phyloP scores from a whole-genome alignment of 2,329 filamentous ascomycete species.

The Oidium heveae region DNA sequence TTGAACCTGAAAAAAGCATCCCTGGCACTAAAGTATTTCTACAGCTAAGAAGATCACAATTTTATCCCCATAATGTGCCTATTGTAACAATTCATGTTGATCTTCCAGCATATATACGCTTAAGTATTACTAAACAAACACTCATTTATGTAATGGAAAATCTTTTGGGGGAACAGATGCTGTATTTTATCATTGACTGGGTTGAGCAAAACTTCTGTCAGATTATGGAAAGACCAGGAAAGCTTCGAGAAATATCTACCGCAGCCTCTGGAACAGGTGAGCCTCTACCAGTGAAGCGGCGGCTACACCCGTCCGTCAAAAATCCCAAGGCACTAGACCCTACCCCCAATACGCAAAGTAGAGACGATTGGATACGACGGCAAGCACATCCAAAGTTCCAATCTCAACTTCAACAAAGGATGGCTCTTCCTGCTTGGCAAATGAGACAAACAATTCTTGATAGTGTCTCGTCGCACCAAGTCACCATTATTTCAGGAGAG shows the following conservation, averaged over 20 bases:
- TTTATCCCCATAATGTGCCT: constrained; percentile 45
- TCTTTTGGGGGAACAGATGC: constrained; percentile 64
- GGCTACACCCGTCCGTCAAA: constrained; percentile 15
- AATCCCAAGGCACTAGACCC: constrained; percentile 36
- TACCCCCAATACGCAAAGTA: constrained; percentile 31
- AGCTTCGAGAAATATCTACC: constrained; percentile 58
- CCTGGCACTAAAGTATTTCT: constrained; percentile 26
- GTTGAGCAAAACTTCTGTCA: constrained; percentile 57
- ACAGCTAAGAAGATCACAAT: constrained; percentile 45
- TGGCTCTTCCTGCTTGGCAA: constrained; percentile 66
- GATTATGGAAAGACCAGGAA: constrained; percentile 70
- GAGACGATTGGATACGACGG: constrained; percentile 42
- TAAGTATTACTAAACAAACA: constrained; percentile 62
- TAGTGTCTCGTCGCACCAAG: constrained; percentile 52
- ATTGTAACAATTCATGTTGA: constrained; percentile 44
- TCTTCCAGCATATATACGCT: constrained; percentile 75
- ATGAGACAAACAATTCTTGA: constrained; percentile 52
- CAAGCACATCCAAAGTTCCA: constrained; percentile 40
- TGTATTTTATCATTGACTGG: constrained; percentile 81
- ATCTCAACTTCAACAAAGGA: constrained; percentile 48
- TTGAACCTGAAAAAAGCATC: constrained; percentile 30
- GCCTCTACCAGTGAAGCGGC: constrained; percentile 8
- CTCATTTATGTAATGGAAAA: constrained; percentile 44
- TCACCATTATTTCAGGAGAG: constrained; percentile 91
- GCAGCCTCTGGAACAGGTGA: constrained; percentile 44